Conservation (phyloP, 73 alveolate genomes). For the Paramecium sonneborni region DNA sequence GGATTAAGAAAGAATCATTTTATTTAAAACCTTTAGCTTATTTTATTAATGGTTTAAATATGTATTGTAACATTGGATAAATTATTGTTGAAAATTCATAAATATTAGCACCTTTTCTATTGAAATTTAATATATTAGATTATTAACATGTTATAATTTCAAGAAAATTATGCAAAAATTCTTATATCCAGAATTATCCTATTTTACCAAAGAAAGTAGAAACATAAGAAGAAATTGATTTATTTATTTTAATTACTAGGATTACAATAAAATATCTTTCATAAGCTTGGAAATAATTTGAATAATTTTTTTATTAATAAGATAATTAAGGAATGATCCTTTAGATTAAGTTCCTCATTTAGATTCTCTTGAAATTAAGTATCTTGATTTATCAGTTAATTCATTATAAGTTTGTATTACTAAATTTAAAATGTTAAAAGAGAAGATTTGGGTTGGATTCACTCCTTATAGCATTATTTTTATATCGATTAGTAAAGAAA, state of each 20-base stretch:
- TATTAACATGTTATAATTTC: constrained; percentile 27
- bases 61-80: neutral
- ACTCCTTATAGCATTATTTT: constrained; percentile 37
- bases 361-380: neutral
- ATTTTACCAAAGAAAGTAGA: constrained; percentile 25
- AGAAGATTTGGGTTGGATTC: constrained; percentile 19
- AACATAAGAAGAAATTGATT: neutral
- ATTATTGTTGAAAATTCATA: neutral
- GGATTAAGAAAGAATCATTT: constrained; percentile 38
- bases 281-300: neutral
- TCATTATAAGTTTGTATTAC: neutral
- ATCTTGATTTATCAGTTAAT: constrained; percentile 29
- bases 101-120: neutral
- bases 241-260: neutral
- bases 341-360: neutral
- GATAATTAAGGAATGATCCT: constrained; percentile 50
- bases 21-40: constrained; percentile 3
- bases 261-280: constrained; percentile 20
- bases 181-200: neutral
- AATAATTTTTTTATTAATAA: neutral
- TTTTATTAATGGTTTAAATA: neutral
- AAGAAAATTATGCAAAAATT: neutral
- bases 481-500: neutral
- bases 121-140: neutral
- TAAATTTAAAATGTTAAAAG: constrained; percentile 2